These are phyloP conservation scores for Phytophthora cactorum DNA, from an alignment of 352 stramenopile genomes.

Conservation along the genomic window DNA sequence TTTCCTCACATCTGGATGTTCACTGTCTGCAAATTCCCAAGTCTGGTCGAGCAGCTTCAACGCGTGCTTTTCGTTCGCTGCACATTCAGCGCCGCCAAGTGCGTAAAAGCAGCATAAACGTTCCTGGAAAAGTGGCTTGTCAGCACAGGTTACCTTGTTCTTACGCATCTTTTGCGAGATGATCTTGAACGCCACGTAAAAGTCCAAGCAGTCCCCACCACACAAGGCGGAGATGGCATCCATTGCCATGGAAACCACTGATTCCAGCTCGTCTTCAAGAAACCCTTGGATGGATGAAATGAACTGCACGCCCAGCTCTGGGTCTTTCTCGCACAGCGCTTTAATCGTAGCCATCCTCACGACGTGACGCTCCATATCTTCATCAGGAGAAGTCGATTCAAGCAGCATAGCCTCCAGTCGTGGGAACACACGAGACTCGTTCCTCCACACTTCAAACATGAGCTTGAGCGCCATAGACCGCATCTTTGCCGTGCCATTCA, in stretches of 20 bases:
- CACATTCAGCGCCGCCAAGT: slow-evolving; percentile 43
- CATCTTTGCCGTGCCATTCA: slow-evolving; percentile 43
- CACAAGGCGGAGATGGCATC: slow-evolving; percentile 67
- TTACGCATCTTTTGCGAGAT: slow-evolving; percentile 73
- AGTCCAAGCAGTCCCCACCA: slow-evolving; percentile 70
- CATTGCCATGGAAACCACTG: slow-evolving; percentile 68
- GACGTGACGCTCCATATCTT: slow-evolving; percentile 43
- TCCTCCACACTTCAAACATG: slow-evolving; percentile 65
- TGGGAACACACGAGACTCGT: slow-evolving; percentile 73
- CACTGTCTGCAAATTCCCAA: slow-evolving; percentile 53
- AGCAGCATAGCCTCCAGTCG: slow-evolving; percentile 60
- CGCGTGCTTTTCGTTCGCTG: slow-evolving; percentile 49
- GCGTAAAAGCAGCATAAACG: slow-evolving; percentile 63
- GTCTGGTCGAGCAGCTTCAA: slow-evolving; percentile 54
- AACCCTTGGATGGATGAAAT: slow-evolving; percentile 63
- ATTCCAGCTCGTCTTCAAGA: slow-evolving; percentile 58
- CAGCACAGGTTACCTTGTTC: slow-evolving; percentile 56
- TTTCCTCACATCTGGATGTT: slow-evolving; percentile 43
- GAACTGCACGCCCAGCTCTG: slow-evolving; percentile 74
- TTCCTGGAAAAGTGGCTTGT: slow-evolving; percentile 60
- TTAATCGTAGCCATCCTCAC: slow-evolving; percentile 72
- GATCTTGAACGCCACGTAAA: slow-evolving; percentile 80
- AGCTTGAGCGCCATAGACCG: slow-evolving; percentile 59
- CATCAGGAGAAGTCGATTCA: slow-evolving; percentile 34
- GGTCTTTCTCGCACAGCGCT: slow-evolving; percentile 62